phyloP scores from a whole-genome alignment of 202 grass and related monocot genomes.

The Zoysia matrella region DNA sequence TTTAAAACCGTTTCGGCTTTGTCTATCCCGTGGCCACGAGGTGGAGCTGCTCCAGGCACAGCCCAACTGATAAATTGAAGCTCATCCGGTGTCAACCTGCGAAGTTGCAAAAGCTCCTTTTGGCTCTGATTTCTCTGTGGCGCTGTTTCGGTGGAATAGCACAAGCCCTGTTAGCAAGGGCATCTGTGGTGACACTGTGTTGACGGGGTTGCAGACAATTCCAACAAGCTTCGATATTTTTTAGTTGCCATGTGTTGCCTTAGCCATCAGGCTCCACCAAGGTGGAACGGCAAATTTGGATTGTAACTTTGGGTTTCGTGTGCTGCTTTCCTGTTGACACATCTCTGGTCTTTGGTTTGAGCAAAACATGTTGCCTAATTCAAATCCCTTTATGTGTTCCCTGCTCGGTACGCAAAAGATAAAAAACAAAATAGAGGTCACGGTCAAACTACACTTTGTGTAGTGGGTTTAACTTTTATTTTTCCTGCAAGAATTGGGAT shows the following conservation, averaged over 20 bases:
- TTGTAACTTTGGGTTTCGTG: constrained; percentile 24
- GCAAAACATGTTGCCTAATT: constrained; percentile 34
- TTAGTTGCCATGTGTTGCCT: not conserved
- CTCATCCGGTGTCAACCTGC: constrained; percentile 46
- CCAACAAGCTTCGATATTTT: not conserved
- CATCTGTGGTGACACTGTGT: constrained; percentile 21
- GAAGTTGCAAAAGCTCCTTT: constrained; percentile 33
- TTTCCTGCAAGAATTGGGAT: constrained; percentile 27
- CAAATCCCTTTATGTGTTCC: constrained; percentile 34
- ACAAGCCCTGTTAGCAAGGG: not conserved
- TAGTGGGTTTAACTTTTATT: constrained; percentile 3
- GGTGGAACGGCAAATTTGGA: constrained; percentile 25
- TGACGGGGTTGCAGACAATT: not conserved
- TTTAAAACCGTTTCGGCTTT: constrained; percentile 31
- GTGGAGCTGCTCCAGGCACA: constrained; percentile 20
- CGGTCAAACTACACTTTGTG: constrained; percentile 30
- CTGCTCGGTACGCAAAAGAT: not conserved
- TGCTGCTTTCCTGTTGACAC: constrained; percentile 20
- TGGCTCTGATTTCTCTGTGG: not conserved
- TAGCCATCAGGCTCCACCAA: constrained; percentile 19
- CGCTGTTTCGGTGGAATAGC: constrained; percentile 40
- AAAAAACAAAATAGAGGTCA: constrained; percentile 11
- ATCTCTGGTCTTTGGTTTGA: constrained; percentile 12
- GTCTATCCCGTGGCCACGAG: constrained; percentile 25
- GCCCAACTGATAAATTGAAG: not conserved